Conservation (phyloP, 176 grass and related monocot species). For the Typha latifolia region DNA sequence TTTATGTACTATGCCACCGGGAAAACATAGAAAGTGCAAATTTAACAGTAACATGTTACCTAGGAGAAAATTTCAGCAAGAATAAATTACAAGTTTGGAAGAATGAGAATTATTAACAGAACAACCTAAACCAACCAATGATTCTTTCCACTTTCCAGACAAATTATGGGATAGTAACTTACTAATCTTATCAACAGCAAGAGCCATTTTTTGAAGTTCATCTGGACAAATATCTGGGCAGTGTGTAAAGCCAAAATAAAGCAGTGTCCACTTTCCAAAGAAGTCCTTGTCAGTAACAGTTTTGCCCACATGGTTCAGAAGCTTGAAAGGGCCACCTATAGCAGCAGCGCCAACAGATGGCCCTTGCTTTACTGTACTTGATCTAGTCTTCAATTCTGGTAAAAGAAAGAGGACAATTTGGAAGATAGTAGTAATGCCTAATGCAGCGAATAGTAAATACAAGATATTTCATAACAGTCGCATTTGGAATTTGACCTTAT, state of each 20-base stretch:
- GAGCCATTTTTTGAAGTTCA: slow-evolving; percentile 65
- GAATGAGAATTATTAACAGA: too few species aligned
- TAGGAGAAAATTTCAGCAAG: too few species aligned
- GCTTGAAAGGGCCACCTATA: slow-evolving; percentile 65
- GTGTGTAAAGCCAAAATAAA: slow-evolving; percentile 76
- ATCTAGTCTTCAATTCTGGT: slow-evolving; percentile 46
- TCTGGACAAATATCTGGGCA: slow-evolving; percentile 80
- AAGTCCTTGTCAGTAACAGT: slow-evolving; percentile 56
- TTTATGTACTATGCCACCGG: too few species aligned
- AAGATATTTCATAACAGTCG: neutral
- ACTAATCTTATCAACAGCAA: slow-evolving; percentile 67
- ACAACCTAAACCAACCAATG: neutral
- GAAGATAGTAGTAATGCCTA: neutral
- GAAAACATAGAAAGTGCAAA: too few species aligned
- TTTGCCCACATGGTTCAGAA: slow-evolving; percentile 48
- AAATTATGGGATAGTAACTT: slow-evolving; percentile 12
- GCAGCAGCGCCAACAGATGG: slow-evolving; percentile 38
- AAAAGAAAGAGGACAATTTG: neutral
- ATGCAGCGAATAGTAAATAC: slow-evolving; percentile 1
- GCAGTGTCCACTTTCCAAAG: slow-evolving; percentile 66
- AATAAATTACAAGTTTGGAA: too few species aligned
- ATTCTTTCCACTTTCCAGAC: neutral
- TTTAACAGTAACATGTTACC: too few species aligned
- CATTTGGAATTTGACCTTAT: too few species aligned
- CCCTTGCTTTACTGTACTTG: slow-evolving; percentile 41